These are phyloP conservation scores for Curvularia eragrostidis DNA, from an alignment of 2,329 filamentous ascomycete genomes.

Conservation along the genomic window DNA sequence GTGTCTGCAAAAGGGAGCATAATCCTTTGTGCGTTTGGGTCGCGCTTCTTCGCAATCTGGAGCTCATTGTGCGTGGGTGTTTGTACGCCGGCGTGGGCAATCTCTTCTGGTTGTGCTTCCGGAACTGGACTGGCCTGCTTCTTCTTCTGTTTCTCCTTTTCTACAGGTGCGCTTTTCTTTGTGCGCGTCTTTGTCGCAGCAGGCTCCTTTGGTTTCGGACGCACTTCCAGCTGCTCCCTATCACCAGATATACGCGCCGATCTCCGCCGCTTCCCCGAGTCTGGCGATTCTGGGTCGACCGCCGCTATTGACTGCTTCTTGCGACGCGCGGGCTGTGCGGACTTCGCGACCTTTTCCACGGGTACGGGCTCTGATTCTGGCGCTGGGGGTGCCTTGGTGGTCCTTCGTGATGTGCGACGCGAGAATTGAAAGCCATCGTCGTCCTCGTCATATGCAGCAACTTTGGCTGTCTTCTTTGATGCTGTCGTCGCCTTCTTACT, in stretches of 20 bases:
- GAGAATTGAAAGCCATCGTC: constrained; percentile 59
- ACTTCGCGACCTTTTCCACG: constrained; percentile 35
- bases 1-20: constrained; percentile 90
- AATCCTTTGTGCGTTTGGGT: constrained; percentile 68
- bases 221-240: constrained; percentile 43
- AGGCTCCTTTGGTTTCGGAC: constrained; percentile 34
- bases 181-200: constrained; percentile 35
- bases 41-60: constrained; percentile 54
- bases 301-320: constrained; percentile 39
- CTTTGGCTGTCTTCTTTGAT: constrained; percentile 48
- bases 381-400: constrained; percentile 45
- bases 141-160: constrained; percentile 41
- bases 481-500: constrained; percentile 46
- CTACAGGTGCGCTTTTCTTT: constrained; percentile 40
- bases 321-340: constrained; percentile 35
- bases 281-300: constrained; percentile 33
- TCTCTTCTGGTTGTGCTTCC: constrained; percentile 29
- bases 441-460: constrained; percentile 55
- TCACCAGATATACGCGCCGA: constrained; percentile 57
- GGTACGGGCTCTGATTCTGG: constrained; percentile 39
- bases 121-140: constrained; percentile 42
- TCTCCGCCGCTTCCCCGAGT: constrained; percentile 48
- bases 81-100: constrained; percentile 31
- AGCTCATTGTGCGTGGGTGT: constrained; percentile 43
- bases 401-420: constrained; percentile 48